These are phyloP conservation scores for Aspergillus sp. DNA, from an alignment of 2,329 filamentous ascomycete genomes.

Conservation along the genomic window DNA sequence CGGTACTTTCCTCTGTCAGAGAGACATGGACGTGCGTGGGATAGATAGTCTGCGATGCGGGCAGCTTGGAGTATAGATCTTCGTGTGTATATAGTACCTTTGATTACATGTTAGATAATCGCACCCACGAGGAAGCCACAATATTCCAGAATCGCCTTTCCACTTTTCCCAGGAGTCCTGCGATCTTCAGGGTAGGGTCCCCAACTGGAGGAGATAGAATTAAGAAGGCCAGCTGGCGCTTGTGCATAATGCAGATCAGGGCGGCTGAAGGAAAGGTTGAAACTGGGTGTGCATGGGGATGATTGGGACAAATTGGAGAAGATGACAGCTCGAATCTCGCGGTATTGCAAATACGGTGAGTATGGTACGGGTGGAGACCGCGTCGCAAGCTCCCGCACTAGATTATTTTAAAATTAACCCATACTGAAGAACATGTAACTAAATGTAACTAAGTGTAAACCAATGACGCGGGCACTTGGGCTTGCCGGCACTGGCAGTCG, in stretches of 20 bases:
- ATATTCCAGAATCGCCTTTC: neutral
- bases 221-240: neutral
- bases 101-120: neutral
- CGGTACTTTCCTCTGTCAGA: conserved; percentile 31
- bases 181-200: too few relatives aligned
- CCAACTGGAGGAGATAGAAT: neutral
- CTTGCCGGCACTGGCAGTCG: too few relatives aligned
- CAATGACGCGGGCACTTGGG: too few relatives aligned
- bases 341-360: conserved; percentile 1
- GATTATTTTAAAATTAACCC: neutral
- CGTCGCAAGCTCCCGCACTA: conserved; percentile 5
- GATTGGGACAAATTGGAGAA: neutral
- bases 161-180: too few relatives aligned
- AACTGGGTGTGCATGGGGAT: neutral
- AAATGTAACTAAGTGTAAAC: too few relatives aligned
- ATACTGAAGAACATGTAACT: too few relatives aligned
- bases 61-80: neutral
- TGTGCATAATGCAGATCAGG: neutral
- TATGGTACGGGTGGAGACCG: neutral
- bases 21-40: neutral
- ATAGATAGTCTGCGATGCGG: neutral
- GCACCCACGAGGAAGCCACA: neutral
- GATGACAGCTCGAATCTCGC: neutral
- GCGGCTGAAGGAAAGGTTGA: neutral
- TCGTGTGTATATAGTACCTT: neutral